Percentiles rank a stretch among this genome's conserved stretches.
Evolutionary conservation across 2,329 filamentous ascomycete species (phyloP).

Genomic region (Nothomitra cinnamomea): DNA sequence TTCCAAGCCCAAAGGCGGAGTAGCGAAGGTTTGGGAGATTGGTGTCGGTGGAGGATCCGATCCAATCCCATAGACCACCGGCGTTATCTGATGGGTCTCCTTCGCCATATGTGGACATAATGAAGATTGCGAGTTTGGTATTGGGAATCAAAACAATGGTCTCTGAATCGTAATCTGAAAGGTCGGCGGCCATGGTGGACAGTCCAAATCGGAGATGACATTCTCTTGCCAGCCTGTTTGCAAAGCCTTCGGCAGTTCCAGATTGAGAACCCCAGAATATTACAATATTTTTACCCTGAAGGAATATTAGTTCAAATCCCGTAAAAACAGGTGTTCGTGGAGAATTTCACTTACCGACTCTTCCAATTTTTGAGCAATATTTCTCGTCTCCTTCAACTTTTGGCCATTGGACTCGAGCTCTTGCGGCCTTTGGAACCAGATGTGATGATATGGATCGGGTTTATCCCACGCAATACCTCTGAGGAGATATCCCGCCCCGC

Average conservation of each 20-base stretch:
- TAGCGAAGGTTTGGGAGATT: constrained; percentile 13
- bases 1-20: constrained; percentile 23
- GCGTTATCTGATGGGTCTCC: constrained; percentile 26
- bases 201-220: constrained; percentile 24
- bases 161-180: constrained; percentile 30
- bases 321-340: no score
- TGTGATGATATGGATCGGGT: constrained; percentile 30
- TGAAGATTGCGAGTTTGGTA: constrained; percentile 19
- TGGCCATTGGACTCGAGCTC: neutral
- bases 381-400: constrained; percentile 22
- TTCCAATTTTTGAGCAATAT: constrained; percentile 28
- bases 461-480: constrained; percentile 29
- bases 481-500: constrained; percentile 24
- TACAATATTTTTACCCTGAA: constrained; percentile 14
- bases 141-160: constrained; percentile 18
- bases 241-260: constrained; percentile 28
- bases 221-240: constrained; percentile 25
- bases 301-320: neutral
- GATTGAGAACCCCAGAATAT: constrained; percentile 34
- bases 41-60: constrained; percentile 13
- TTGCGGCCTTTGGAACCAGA: constrained; percentile 33
- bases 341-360: constrained; percentile 15
- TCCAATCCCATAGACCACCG: constrained; percentile 13
- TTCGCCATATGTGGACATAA: constrained; percentile 25
- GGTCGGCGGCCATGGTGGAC: constrained; percentile 25